Evolutionary conservation across 2,329 filamentous ascomycete species (phyloP).

Genomic region (Exophiala sideris): DNA sequence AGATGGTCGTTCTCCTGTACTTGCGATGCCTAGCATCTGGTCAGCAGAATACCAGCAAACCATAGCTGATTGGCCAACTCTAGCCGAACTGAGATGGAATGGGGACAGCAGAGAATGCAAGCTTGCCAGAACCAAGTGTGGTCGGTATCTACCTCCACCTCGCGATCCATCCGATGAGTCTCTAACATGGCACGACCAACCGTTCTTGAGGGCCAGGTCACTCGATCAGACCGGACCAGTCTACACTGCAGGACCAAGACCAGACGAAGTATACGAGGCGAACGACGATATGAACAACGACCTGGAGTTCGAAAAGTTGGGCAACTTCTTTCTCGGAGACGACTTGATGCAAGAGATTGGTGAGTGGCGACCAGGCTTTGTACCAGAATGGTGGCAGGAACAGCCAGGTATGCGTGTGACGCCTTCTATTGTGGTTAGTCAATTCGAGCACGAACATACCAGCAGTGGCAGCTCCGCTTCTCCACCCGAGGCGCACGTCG

Average conservation of each 20-base stretch:
- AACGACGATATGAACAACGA: constrained; percentile 19
- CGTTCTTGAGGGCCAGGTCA: constrained; percentile 5
- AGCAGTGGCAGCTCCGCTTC: not conserved
- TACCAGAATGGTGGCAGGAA: constrained; percentile 11
- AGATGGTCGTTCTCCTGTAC: constrained; percentile 17
- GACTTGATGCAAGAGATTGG: constrained; percentile 19
- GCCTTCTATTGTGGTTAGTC: too few relatives aligned
- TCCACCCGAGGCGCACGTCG: too few relatives aligned
- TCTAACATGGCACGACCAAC: constrained; percentile 12
- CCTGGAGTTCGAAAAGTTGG: constrained; percentile 14
- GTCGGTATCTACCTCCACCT: constrained; percentile 19
- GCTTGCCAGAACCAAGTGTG: constrained; percentile 13
- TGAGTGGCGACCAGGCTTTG: constrained; percentile 2
- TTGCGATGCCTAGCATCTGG: constrained; percentile 20
- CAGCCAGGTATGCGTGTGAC: not conserved
- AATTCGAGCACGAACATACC: not conserved
- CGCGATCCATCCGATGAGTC: constrained; percentile 4
- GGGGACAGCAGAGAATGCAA: constrained; percentile 17
- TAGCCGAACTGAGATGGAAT: constrained; percentile 18
- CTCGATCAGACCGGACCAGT: constrained; percentile 20
- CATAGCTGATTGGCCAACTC: constrained; percentile 15
- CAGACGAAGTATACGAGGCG: constrained; percentile 12
- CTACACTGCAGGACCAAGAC: constrained; percentile 12
- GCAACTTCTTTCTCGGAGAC: constrained; percentile 9
- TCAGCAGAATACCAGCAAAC: constrained; percentile 11